phyloP scores from a whole-genome alignment of 192 early-diverging fungal genomes.

The Coemansia aciculifera region DNA sequence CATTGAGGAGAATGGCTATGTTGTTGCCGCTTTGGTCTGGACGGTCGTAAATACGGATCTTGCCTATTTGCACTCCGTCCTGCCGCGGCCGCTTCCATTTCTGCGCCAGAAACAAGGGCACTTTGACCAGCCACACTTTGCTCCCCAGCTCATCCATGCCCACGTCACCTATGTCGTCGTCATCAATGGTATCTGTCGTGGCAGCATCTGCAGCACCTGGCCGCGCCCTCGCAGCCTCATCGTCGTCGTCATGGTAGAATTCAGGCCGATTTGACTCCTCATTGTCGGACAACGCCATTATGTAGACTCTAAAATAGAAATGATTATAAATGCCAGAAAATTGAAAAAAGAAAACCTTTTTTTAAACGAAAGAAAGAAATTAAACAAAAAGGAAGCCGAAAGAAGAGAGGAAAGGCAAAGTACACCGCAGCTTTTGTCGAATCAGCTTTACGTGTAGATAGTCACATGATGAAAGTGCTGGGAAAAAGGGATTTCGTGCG shows the following conservation, averaged over 20 bases:
- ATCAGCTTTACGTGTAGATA: background rate
- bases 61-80: slow-evolving; percentile 73
- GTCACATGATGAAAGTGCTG: background rate
- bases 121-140: slow-evolving; percentile 94
- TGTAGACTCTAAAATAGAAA: background rate
- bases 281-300: slow-evolving; percentile 29
- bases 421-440: background rate
- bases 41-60: slow-evolving; percentile 71
- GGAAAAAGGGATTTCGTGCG: no score
- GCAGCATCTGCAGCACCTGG: background rate
- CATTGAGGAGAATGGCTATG: slow-evolving; percentile 70
- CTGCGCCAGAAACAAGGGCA: slow-evolving; percentile 86
- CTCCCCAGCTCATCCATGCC: slow-evolving; percentile 63
- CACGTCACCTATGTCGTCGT: slow-evolving; percentile 73
- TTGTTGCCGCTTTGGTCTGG: slow-evolving; percentile 55
- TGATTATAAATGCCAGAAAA: background rate
- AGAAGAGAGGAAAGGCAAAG: background rate
- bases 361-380: background rate
- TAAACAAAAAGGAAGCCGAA: background rate
- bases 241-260: slow-evolving; percentile 32
- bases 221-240: slow-evolving; percentile 10
- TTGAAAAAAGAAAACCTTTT: background rate
- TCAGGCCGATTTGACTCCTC: slow-evolving; percentile 40
- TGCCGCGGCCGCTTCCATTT: slow-evolving; percentile 71
- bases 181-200: slow-evolving; percentile 21